phyloP scores from a whole-genome alignment of 352 stramenopile species.

The Phytophthora fragariae region DNA sequence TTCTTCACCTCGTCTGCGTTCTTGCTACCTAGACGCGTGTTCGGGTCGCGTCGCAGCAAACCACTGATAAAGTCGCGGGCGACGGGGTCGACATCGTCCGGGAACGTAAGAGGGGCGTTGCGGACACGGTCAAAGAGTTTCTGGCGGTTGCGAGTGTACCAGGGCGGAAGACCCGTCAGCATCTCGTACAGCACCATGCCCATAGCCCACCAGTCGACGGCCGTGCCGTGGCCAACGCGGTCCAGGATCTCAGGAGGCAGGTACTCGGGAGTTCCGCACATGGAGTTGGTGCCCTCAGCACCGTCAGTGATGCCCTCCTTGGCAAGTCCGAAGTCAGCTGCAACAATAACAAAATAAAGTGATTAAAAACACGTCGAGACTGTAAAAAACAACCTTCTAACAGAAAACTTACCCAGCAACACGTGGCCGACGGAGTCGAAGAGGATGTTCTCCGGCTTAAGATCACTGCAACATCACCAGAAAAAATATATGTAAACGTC shows the following conservation, averaged over 20 bases:
- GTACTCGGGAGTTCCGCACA: conserved; percentile 94
- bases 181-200: conserved; percentile 95
- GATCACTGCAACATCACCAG: conserved; percentile 47
- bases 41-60: conserved; percentile 83
- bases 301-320: conserved; percentile 89
- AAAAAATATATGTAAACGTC: neutral
- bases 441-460: conserved; percentile 91
- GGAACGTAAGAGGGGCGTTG: conserved; percentile 89
- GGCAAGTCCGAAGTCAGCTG: conserved; percentile 89
- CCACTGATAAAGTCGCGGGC: conserved; percentile 86
- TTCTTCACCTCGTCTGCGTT: conserved; percentile 87
- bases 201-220: conserved; percentile 94
- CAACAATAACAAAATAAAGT: no score
- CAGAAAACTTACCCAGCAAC: conserved; percentile 53
- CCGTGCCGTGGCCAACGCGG: conserved; percentile 89
- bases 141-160: conserved; percentile 94
- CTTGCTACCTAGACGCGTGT: conserved; percentile 77
- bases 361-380: neutral
- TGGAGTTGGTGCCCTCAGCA: conserved; percentile 86
- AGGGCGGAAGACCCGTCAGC: conserved; percentile 92
- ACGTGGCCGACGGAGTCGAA: conserved; percentile 82
- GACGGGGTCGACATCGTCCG: conserved; percentile 77
- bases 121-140: conserved; percentile 93
- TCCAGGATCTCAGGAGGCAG: conserved; percentile 93
- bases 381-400: neutral